A percentile compares a stretch with the other conserved stretches of the same genome.
Conservation (phyloP, 441 rosid genomes). For the Adansonia rubrostipa region DNA sequence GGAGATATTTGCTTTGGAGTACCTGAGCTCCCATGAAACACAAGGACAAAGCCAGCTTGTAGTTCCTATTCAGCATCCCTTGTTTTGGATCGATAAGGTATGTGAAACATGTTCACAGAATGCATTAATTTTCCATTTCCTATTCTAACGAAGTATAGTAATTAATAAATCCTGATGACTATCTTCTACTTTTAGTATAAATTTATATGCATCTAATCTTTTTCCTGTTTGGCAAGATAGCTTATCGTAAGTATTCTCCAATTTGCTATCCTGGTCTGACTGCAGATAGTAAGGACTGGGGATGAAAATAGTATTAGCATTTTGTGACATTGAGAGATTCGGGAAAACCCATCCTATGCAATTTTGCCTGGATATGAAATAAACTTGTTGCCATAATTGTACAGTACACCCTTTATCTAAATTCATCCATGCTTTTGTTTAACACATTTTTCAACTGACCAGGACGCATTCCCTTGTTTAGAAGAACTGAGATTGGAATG, state of each 20-base stretch:
- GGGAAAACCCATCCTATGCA: background rate
- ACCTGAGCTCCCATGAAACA: background rate
- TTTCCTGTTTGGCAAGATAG: background rate
- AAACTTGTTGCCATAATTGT: background rate
- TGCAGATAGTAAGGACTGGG: background rate
- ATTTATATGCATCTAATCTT: background rate
- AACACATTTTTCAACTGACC: slow-evolving; percentile 10
- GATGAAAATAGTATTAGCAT: slow-evolving; percentile 14
- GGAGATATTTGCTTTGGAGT: background rate
- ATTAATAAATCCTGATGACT: background rate
- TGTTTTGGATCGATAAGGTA: slow-evolving; percentile 14
- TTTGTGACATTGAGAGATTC: background rate
- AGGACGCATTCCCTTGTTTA: slow-evolving; percentile 33
- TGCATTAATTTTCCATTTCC: background rate
- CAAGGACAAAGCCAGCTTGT: background rate
- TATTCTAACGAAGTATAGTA: slow-evolving; percentile 2
- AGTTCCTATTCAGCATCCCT: slow-evolving; percentile 3
- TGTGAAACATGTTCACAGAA: slow-evolving; percentile 2
- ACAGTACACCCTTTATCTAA: background rate
- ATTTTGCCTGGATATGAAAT: background rate
- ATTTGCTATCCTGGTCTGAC: background rate
- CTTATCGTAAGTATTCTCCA: background rate
- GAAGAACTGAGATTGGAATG: slow-evolving; percentile 25
- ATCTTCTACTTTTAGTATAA: background rate
- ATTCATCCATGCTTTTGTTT: background rate